Base-by-base conservation (phyloP, 1,139 yeast species). In the Sugiyamaella grinbergsii region DNA sequence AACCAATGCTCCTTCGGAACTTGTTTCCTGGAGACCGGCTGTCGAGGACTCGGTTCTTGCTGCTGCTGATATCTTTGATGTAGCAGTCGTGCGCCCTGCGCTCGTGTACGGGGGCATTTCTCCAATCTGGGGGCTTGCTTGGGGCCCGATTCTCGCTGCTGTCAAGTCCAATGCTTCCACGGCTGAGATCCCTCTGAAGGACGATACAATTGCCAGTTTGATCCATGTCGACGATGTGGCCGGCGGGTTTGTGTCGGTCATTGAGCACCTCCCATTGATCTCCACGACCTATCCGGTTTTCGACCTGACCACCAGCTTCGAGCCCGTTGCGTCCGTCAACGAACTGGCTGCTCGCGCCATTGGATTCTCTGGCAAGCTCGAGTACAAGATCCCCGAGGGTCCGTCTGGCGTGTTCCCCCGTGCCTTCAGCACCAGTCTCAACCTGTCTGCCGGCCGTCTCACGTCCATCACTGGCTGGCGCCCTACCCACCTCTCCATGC, bases 181-280 rank as follows among this genome's bases (percentile, higher is more conserved):
- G 13, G 50, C 46, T 8, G 28, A 15, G 4, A 22, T 53, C 22
- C 39, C 46, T 10, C 13, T 48, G 11, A 45, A 42, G 10, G 38
- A 43, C 6, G 34, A 33, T 16, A 10, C 51, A 19, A 43, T 33
- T 24, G 31, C 31, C 11, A 11, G 46, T 2, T 31, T 50, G 10
- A 31, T 53, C 29, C 56, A 53, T 24, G 38, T 47, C 29, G 51
- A 50, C 15, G 56, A 53, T 32, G 44, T 47, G 4, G 52, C 49
- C 6, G 29, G 36, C n/a, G 47, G 42, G 2, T 31, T 53, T 15
- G 31, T 18, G 10, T n/a, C 36, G 5, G 52, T 40, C 20, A 42
- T 48, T 20, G 54, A 47, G 18, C 24, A 42, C 24, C 50, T 50
- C n/a, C 39, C 51, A 1, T 13, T 33, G 7, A 19, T 41, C 22